Conservation (phyloP, 1,284 basidiomycete genomes). For the Sanghuangporus baumii region DNA sequence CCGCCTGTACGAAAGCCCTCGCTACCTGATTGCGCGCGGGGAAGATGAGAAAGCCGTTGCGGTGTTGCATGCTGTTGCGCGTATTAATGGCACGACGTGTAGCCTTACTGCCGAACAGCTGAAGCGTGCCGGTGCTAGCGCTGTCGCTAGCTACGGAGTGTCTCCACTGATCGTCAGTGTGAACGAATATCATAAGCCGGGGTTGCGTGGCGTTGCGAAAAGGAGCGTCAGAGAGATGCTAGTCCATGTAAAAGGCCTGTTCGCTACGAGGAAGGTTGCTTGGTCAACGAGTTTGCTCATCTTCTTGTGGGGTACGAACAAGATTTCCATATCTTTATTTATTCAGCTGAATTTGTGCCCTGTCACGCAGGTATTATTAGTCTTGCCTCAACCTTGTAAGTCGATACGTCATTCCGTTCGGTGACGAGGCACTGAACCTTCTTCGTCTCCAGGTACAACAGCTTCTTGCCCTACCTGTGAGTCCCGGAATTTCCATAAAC, state of each 20-base stretch:
- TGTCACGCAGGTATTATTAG: constrained; percentile 45
- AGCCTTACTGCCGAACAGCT: constrained; percentile 39
- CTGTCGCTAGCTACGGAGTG: constrained; percentile 1
- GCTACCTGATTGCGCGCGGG: constrained; percentile 57
- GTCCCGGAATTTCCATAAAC: constrained; percentile 19
- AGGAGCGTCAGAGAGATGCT: constrained; percentile 33
- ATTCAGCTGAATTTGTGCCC: not conserved
- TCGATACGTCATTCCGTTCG: not conserved
- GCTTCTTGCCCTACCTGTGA: constrained; percentile 47
- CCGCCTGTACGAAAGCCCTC: constrained; percentile 55
- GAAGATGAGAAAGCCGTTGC: constrained; percentile 57
- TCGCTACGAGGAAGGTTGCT: constrained; percentile 49
- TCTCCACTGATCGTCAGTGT: not conserved
- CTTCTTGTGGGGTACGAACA: constrained; percentile 42
- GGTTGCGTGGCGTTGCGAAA: constrained; percentile 27
- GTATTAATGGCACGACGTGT: constrained; percentile 45
- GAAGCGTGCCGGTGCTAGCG: constrained; percentile 23
- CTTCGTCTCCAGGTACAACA: constrained; percentile 34
- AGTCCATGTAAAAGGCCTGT: constrained; percentile 47
- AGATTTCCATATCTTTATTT: not conserved
- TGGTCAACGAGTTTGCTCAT: constrained; percentile 53
- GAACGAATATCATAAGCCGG: constrained; percentile 16
- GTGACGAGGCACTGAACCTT: not conserved
- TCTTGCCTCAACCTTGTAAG: constrained; percentile 51
- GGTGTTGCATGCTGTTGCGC: constrained; percentile 53